Evolutionary conservation across 768 basidiomycete genomes (phyloP).

Genomic region (Mycena chlorophos): DNA sequence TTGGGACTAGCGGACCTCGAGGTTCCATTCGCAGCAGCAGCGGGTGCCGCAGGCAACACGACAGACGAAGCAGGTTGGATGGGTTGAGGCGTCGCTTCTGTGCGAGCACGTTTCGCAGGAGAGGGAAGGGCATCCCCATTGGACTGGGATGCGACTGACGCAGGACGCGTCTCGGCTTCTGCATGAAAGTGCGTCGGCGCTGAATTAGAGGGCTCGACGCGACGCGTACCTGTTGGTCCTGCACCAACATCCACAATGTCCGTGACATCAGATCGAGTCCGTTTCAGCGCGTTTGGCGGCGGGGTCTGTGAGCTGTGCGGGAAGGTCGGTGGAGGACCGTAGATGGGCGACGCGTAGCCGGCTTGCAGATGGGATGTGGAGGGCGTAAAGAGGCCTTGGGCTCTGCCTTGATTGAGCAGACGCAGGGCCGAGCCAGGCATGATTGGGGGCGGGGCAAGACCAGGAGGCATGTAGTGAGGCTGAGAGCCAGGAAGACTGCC

Average conservation of each 20-base stretch:
- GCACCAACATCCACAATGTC: conserved; percentile 65
- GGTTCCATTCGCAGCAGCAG: conserved; percentile 42
- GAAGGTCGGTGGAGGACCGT: conserved; percentile 48
- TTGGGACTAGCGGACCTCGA: conserved; percentile 52
- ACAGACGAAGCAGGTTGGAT: conserved; percentile 38
- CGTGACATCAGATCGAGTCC: conserved; percentile 61
- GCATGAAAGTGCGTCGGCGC: conserved; percentile 43
- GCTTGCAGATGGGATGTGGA: conserved; percentile 59
- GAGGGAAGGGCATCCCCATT: conserved; percentile 67
- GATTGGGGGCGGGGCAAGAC: conserved; percentile 78
- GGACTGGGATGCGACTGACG: conserved; percentile 47
- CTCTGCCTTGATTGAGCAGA: conserved; percentile 80
- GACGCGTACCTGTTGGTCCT: conserved; percentile 22
- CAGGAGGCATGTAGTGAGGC: conserved; percentile 53
- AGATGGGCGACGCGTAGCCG: conserved; percentile 55
- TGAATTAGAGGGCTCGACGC: conserved; percentile 26
- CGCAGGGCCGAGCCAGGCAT: conserved; percentile 86
- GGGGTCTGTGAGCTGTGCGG: conserved; percentile 50
- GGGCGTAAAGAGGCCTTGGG: conserved; percentile 83
- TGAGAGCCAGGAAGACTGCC: conserved; percentile 48
- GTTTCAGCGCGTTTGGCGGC: conserved; percentile 54
- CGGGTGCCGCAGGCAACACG: conserved; percentile 24
- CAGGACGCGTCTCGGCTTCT: conserved; percentile 49
- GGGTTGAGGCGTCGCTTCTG: conserved; percentile 45
- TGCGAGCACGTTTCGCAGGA: conserved; percentile 70